Base-by-base conservation (phyloP, 1,284 basidiomycete genomes). In the Cutaneotrichosporon daszewskae region DNA sequence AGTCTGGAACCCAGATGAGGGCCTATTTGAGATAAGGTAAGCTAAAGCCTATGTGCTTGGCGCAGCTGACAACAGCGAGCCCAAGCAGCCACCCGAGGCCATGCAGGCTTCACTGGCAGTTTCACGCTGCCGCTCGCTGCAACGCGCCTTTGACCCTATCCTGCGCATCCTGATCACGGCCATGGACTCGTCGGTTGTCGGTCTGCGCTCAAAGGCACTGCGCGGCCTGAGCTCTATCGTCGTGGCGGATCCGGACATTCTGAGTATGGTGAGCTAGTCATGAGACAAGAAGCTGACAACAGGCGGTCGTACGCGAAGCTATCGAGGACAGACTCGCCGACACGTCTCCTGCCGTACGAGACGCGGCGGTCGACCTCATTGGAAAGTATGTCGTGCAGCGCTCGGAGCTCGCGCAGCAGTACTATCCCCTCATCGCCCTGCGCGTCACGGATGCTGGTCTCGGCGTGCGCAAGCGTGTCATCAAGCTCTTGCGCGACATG, bases 331-430 rank as follows among this genome's bases (percentile, higher is more conserved):
- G 94, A 60, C 77, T 98, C 16, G 74, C 85, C 3, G 94, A 99
- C 60, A 83, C 79, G 45, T 96, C 92, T 0, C 83, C 92, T 1
- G 84, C 85, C 20, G 95, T 98, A 16, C 84, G 94, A 26, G 95
- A 99, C 67, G 87, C 89, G 5, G 90, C 94, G 5, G 86, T 98
- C 8, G 91, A 95, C 51, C 75, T 98, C 37, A 86, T 98, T 47
- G 91, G 94, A 22, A 94, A 89, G 71, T 95, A 96, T 62, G 83
- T 97, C 70, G 80, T 92, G 20, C 83, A 88, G 46, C 83, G 84
- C 3, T 86, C 88, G 0, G 80, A 84, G 45, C 80, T 95, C 20
- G 87, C 87, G 0, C 78, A 79, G 3, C 80, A 87, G 52, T 95
- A 96, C 71, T 91, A 91, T 60, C 77, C 79, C 29, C 82, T 82